Conservation (phyloP, 441 rosid genomes). For the Gossypium gossypioides region DNA sequence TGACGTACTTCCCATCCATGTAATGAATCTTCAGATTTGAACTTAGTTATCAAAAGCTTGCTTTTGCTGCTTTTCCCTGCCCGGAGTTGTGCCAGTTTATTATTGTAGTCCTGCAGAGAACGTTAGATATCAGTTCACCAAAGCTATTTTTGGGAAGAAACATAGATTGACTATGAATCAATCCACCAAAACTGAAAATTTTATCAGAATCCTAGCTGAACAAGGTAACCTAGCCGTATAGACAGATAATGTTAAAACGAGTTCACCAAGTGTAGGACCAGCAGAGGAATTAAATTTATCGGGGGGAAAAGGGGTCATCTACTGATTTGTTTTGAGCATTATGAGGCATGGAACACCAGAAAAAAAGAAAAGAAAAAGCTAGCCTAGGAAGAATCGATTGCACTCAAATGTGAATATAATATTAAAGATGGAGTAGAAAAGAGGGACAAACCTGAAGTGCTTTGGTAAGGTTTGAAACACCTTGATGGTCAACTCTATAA, state of each 20-base stretch:
- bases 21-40: conserved; percentile 57
- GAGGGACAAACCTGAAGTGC: conserved; percentile 48
- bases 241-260: neutral
- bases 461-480: conserved; percentile 83
- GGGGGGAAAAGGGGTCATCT: neutral
- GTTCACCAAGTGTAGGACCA: neutral
- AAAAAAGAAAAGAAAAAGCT: neutral
- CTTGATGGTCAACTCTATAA: conserved; percentile 74
- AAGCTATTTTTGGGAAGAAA: neutral
- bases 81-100: conserved; percentile 69
- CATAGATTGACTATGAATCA: neutral
- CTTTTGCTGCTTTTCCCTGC: conserved; percentile 94
- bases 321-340: neutral
- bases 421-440: neutral
- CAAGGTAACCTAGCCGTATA: neutral
- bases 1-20: conserved; percentile 76
- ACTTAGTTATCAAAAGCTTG: conserved; percentile 80
- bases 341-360: neutral
- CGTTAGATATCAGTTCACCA: neutral
- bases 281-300: neutral
- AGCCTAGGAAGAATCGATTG: neutral
- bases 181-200: neutral
- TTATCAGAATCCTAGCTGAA: neutral
- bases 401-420: neutral
- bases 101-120: conserved; percentile 60